phyloP scores from a whole-genome alignment of 192 early-diverging fungal species.

The Oehlia diaphana region DNA sequence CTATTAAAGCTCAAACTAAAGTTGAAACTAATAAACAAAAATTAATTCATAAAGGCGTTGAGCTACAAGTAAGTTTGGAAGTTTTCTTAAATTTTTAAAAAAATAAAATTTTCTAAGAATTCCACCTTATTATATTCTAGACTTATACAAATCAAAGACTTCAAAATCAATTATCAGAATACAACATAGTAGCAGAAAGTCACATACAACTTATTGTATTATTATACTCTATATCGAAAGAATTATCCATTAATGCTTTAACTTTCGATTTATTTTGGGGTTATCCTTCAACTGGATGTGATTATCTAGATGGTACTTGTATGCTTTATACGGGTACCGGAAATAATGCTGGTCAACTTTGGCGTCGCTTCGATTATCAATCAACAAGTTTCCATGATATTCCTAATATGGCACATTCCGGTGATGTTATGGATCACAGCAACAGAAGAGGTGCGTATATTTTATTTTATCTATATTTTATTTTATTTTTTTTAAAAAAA shows the following conservation, averaged over 20 bases:
- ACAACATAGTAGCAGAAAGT: conserved; percentile 22
- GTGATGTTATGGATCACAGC: conserved; percentile 27
- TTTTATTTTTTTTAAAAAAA: neutral
- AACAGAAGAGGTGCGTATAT: conserved; percentile 21
- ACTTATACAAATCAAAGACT: neutral
- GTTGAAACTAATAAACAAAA: conserved; percentile 30
- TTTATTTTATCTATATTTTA: neutral
- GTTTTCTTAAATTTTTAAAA: neutral
- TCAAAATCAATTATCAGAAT: conserved; percentile 1
- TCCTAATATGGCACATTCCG: conserved; percentile 28
- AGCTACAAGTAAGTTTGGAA: conserved; percentile 21
- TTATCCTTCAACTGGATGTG: conserved; percentile 3
- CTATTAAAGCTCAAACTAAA: neutral
- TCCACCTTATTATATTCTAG: neutral
- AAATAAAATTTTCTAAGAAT: no score
- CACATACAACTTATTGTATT: conserved; percentile 32
- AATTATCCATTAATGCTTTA: conserved; percentile 5
- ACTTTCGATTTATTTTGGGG: conserved; percentile 28
- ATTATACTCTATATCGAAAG: conserved; percentile 22
- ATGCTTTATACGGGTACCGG: conserved; percentile 9
- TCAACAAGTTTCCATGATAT: neutral
- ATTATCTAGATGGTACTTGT: conserved; percentile 34
- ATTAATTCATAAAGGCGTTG: conserved; percentile 22
- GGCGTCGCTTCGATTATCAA: conserved; percentile 25
- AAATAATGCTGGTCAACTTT: neutral